phyloP scores from a whole-genome alignment of 2,329 filamentous ascomycete species.

The Colletotrichum chrysophilum region DNA sequence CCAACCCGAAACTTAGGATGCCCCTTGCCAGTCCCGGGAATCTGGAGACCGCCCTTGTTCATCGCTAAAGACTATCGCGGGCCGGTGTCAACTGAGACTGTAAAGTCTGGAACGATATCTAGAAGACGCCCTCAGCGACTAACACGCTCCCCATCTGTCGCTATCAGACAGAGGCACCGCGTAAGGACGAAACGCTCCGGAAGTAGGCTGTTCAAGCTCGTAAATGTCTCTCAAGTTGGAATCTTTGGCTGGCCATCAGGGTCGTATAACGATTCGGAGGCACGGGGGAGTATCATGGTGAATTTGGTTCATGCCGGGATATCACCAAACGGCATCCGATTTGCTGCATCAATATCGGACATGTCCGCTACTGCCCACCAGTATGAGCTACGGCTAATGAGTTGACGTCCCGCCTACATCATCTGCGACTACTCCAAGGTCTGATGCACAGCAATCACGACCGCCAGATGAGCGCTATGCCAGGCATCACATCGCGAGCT shows the following conservation, averaged over 20 bases:
- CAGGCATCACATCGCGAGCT: conserved; percentile 12
- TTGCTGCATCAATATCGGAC: not conserved
- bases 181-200: not conserved
- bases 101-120: not conserved
- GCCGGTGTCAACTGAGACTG: not conserved
- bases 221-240: not conserved
- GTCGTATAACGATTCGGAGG: not conserved
- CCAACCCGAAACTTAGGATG: not conserved
- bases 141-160: not conserved
- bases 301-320: not conserved
- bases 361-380: not conserved
- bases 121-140: not conserved
- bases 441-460: not conserved
- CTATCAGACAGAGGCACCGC: not conserved
- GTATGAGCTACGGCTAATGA: not conserved
- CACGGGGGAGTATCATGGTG: not conserved
- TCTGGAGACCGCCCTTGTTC: not conserved
- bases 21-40: not conserved
- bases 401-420: not conserved
- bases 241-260: not conserved
- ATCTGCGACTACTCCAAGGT: not conserved
- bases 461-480: not conserved
- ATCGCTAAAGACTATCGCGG: not conserved
- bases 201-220: not conserved
- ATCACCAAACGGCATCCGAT: not conserved